Base-by-base conservation (phyloP, 2,329 filamentous ascomycete genomes). In the Apiospora kogelbergensis region DNA sequence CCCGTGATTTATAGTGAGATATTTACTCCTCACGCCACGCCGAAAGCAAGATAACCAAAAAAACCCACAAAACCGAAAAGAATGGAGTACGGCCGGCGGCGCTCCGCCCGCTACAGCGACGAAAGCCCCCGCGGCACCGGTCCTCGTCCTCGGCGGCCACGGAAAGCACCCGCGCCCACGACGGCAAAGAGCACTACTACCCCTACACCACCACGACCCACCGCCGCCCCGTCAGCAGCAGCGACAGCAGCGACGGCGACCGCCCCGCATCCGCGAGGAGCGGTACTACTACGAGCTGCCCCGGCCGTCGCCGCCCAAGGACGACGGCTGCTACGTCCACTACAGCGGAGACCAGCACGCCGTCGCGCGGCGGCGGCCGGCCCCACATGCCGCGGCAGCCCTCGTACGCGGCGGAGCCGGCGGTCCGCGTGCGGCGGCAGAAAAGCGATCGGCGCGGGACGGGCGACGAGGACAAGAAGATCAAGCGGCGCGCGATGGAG, bases 401-500 rank as follows among this genome's bases (percentile, higher is more conserved):
- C 0, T 60, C 53, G 3, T 60, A 60, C 53, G 37, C 53, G 17
- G 30, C 20, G 10, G 53, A 33, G 1, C 30, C 53, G 17, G 48
- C 17, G 15, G 3, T 30, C 5, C 53, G 53, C n/a, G n/a, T n/a
- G n/a, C n/a, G n/a, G n/a, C n/a, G n/a, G n/a, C n/a, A n/a, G n/a
- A n/a, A n/a, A n/a, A n/a, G n/a, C n/a, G n/a, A n/a, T n/a, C n/a
- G 70, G 10, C 69, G 69, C 20, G 53, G 53, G 9, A 67, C 68
- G 1, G 33, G 53, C 9, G 71, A 69, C 2, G 63, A n/a, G n/a
- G n/a, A 65, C 1, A 74, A 72, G 67, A 71, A 71, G n/a, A n/a
- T n/a, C 24, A 76, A 71, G 65, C 68, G 71, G 24, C 74, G 74
- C 26, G 60, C 73, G 0, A 33, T 72, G 22, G 74, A 74, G 65